Conservation (phyloP, 2,329 filamentous ascomycete species). For the Dothiorella sarmentorum region DNA sequence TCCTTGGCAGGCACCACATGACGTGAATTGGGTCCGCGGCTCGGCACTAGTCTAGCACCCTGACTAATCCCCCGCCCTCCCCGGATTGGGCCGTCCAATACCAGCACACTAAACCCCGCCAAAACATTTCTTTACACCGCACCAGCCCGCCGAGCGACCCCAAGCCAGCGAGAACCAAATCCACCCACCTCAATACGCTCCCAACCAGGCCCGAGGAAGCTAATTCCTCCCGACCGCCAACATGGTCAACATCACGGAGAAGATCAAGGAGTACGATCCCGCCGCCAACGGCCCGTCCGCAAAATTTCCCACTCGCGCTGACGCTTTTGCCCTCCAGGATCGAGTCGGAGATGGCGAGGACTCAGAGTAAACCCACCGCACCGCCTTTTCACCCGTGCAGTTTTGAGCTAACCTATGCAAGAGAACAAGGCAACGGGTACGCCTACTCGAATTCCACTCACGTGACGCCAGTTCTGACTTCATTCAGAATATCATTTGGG, state of each 20-base stretch:
- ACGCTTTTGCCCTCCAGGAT: slow-evolving; percentile 56
- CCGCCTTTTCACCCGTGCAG: background rate
- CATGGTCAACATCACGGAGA: slow-evolving; percentile 99
- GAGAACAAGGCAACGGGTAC: slow-evolving; percentile 99
- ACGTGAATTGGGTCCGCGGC: background rate
- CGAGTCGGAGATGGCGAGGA: slow-evolving; percentile 98
- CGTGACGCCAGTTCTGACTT: slow-evolving; percentile 36
- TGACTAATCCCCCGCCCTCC: background rate
- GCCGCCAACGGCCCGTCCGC: slow-evolving; percentile 21
- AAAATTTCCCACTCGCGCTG: background rate
- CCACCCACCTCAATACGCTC: background rate
- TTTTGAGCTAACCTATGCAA: slow-evolving; percentile 45
- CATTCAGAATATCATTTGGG: slow-evolving; percentile 90
- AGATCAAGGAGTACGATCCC: slow-evolving; percentile 88
- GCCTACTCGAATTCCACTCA: slow-evolving; percentile 29
- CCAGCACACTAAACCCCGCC: slow-evolving; percentile 1
- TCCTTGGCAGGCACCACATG: slow-evolving; percentile 12
- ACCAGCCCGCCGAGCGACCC: background rate
- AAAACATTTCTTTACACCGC: slow-evolving; percentile 8
- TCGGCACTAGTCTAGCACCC: background rate
- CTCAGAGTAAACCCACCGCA: slow-evolving; percentile 71
- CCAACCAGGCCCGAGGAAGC: background rate
- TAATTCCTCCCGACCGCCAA: slow-evolving; percentile 27
- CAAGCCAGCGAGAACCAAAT: background rate
- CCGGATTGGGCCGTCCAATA: background rate